phyloP scores from a whole-genome alignment of 2,329 filamentous ascomycete genomes.

The Polytolypa hystricis region DNA sequence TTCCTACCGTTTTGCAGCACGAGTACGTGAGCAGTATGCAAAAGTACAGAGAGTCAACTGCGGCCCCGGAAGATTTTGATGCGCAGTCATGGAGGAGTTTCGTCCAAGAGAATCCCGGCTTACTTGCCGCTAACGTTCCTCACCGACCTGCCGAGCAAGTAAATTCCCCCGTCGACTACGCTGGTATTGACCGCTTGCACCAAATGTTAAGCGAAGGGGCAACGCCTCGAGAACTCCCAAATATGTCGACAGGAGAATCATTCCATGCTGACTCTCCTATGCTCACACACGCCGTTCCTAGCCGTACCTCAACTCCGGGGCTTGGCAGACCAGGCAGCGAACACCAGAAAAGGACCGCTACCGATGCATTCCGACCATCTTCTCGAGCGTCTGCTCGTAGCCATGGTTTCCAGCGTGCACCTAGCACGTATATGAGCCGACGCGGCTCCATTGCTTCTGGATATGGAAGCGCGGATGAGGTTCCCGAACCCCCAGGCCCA shows the following conservation, averaged over 20 bases:
- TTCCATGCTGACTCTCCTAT: conserved; percentile 28
- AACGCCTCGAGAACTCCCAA: conserved; percentile 31
- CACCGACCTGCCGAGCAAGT: conserved; percentile 15
- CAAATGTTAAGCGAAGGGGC: conserved; percentile 34
- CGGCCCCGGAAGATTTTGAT: conserved; percentile 52
- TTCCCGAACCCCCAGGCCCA: conserved; percentile 46
- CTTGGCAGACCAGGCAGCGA: conserved; percentile 16
- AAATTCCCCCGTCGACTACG: conserved; percentile 28
- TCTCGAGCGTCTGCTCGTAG: conserved; percentile 48
- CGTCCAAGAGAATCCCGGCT: conserved; percentile 55
- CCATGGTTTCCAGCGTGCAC: conserved; percentile 19
- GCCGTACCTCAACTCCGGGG: conserved; percentile 28
- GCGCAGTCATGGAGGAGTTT: conserved; percentile 69
- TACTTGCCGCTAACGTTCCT: conserved; percentile 19
- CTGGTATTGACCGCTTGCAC: conserved; percentile 35
- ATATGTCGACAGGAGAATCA: conserved; percentile 19
- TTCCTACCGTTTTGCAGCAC: conserved; percentile 53
- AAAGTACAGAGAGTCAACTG: conserved; percentile 47
- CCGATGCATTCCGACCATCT: conserved; percentile 45
- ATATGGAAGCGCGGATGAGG: conserved; percentile 65
- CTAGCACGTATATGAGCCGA: conserved; percentile 16
- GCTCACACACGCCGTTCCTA: conserved; percentile 23
- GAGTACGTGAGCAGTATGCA: conserved; percentile 53
- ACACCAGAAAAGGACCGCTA: conserved; percentile 20
- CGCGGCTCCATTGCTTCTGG: conserved; percentile 39